Percentiles rank a stretch among this genome's conserved stretches.
phyloP scores from a whole-genome alignment of 176 grass and related monocot species.

The Carex myosuroides region DNA sequence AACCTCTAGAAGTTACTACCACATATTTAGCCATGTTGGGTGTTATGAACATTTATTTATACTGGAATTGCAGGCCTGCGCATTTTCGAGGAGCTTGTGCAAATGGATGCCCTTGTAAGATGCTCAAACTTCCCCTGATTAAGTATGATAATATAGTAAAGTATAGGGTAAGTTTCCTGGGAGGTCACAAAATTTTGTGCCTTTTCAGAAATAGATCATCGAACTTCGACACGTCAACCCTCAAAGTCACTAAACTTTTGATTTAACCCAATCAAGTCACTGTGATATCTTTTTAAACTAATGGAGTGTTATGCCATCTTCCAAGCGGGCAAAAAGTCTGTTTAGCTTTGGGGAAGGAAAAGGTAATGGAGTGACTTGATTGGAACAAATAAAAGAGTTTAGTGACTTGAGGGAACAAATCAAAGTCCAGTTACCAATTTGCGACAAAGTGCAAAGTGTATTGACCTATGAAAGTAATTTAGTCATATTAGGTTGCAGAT shows the following conservation, averaged over 20 bases:
- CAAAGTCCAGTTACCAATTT: background rate
- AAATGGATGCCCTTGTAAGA: conserved; percentile 98
- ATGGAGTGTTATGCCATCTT: no score
- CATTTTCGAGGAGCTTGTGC: conserved; percentile 94
- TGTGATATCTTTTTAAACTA: background rate
- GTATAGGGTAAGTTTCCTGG: conserved; percentile 1
- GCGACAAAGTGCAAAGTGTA: background rate
- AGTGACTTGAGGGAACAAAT: background rate
- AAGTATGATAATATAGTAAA: conserved; percentile 20
- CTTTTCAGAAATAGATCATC: background rate
- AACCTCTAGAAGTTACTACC: background rate
- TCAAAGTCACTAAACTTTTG: background rate
- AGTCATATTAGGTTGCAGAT: background rate
- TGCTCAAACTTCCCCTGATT: conserved; percentile 23
- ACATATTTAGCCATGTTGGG: background rate
- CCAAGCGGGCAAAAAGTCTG: no score
- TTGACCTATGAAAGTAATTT: background rate
- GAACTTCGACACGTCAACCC: background rate
- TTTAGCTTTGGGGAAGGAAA: no score
- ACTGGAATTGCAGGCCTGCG: conserved; percentile 57
- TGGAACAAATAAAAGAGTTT: background rate
- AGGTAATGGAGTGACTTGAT: background rate
- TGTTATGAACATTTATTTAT: background rate
- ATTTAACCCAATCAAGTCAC: background rate
- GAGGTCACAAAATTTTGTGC: background rate